Evolutionary conservation across 805 yeast species (phyloP).

Genomic region (Candida coquimbonensis): DNA sequence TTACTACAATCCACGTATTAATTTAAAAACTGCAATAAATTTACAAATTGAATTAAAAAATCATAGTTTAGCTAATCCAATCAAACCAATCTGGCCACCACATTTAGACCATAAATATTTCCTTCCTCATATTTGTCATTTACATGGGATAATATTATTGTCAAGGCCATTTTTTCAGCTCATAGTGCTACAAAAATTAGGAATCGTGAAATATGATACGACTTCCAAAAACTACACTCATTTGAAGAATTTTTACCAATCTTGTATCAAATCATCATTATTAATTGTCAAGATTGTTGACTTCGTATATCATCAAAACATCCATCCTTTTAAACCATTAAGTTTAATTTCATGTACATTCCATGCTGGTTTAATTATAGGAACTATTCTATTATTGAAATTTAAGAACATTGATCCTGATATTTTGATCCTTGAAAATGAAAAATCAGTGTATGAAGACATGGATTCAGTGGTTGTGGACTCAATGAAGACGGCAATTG

Average conservation of each 20-base stretch:
- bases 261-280: constrained; percentile 31
- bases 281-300: constrained; percentile 29
- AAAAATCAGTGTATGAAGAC: constrained; percentile 10
- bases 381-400: constrained; percentile 24
- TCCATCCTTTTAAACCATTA: constrained; percentile 32
- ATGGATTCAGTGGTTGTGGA: constrained; percentile 10
- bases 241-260: constrained; percentile 25
- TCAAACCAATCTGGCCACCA: constrained; percentile 19
- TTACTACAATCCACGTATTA: constrained; percentile 27
- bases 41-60: constrained; percentile 30
- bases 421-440: constrained; percentile 11
- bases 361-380: constrained; percentile 32
- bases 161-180: constrained; percentile 37
- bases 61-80: constrained; percentile 29
- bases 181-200: constrained; percentile 20
- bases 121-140: constrained; percentile 29
- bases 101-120: constrained; percentile 18
- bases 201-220: constrained; percentile 12
- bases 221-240: constrained; percentile 12
- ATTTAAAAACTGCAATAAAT: constrained; percentile 25
- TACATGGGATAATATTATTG: constrained; percentile 32
- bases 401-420: constrained; percentile 15
- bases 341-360: constrained; percentile 27
- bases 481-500: constrained; percentile 19
- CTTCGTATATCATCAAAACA: constrained; percentile 19